Evolutionary conservation across 257 asterid species (phyloP), one percentile per base, ranked within the genome.

Genomic region (Voacanga thouarsii): DNA sequence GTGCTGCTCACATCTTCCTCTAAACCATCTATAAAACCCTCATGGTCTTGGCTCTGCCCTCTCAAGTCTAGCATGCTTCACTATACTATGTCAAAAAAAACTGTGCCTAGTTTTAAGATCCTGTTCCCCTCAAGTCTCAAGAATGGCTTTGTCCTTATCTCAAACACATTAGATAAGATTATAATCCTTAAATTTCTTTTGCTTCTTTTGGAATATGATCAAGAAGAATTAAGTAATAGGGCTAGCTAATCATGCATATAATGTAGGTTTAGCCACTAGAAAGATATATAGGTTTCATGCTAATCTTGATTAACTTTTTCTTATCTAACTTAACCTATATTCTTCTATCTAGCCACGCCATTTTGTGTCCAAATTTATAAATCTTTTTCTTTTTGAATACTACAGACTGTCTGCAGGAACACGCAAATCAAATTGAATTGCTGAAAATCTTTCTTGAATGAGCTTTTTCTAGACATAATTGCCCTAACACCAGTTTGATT

Each of bases 1-100:
- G 91, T 88, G 94, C 86, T 86, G 89, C 85, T 72, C 74, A 44
- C 59, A 79, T 72, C 75, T 66, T 72, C 51, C 59, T 28, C 71
- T n/a, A 33, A 5, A 4, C 39, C 30, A 68, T 78, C 24, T 47
- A 30, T 76, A 74, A 30, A 44, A n/a, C 49, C 47, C 56, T 65
- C 21, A 24, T 28, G 24, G 71, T 43, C 75, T 79, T 82, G 33
- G 79, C 80, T 84, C 78, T 80, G 78, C 78, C 70, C 45, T 82
- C 88, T 79, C 47, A 70, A 45, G 72, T 71, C 82, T 72, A 72
- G 41, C 68, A 79, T 82, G 81, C 75, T 57, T 69, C 70, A 77
- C 59, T 77, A 71, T 79, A 49, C 69, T 45, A 77, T 60, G 74
- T 44, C 72, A 57, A 71, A 60, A 71, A 60, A 72, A 76, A 75